Percentiles rank a stretch among this genome's conserved stretches.
Conservation (phyloP, 495 filamentous ascomycete genomes). For the Aspergillus campestris region DNA sequence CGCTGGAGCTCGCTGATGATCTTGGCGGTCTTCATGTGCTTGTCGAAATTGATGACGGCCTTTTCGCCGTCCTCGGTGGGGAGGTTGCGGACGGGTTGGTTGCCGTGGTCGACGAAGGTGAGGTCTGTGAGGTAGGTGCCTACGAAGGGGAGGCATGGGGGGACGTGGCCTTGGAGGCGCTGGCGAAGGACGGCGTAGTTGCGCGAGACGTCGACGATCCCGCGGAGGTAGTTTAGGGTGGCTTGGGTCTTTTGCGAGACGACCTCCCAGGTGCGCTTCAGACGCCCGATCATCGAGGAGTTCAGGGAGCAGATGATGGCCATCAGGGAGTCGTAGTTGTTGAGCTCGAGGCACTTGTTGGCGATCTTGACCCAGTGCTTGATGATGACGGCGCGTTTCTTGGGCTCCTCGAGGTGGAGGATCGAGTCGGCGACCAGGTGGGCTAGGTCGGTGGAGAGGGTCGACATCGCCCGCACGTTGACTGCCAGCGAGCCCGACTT, state of each 20-base stretch:
- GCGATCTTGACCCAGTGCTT: conserved; percentile 99
- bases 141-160: conserved; percentile 93
- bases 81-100: conserved; percentile 53
- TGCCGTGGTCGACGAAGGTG: conserved; percentile 78
- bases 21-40: conserved; percentile 86
- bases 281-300: conserved; percentile 81
- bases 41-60: conserved; percentile 95
- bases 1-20: conserved; percentile 94
- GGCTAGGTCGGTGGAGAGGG: conserved; percentile 80
- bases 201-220: conserved; percentile 76
- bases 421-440: conserved; percentile 96
- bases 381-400: conserved; percentile 82
- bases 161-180: conserved; percentile 77
- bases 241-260: conserved; percentile 80
- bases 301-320: conserved; percentile 92
- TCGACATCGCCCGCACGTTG: conserved; percentile 94
- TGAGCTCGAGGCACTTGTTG: conserved; percentile 73
- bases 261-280: conserved; percentile 88
- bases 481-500: conserved; percentile 66
- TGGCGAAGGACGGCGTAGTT: conserved; percentile 90
- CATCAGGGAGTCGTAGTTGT: conserved; percentile 96
- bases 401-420: conserved; percentile 73
- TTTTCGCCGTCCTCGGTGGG: conserved; percentile 48
- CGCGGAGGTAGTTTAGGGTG: conserved; percentile 65
- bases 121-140: conserved; percentile 89